Evolutionary conservation across 352 stramenopile genomes (phyloP).

Genomic region (Globisporangium ultimum): DNA sequence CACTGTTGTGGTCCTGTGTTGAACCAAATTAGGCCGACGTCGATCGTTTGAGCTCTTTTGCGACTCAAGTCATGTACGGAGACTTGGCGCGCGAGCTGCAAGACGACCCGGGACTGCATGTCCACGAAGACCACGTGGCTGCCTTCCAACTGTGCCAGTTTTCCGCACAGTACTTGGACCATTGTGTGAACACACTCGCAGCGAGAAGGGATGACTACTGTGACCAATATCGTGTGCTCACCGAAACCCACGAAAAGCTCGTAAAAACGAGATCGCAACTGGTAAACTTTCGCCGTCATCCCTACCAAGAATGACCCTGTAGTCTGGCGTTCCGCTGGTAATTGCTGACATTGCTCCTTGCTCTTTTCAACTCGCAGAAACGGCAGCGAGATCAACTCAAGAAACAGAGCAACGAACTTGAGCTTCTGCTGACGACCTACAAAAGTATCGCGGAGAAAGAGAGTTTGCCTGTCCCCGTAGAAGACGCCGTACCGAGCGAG

Average conservation of each 20-base stretch:
- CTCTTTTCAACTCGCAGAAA: constrained; percentile 17
- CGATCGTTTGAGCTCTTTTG: constrained; percentile 48
- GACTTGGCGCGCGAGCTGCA: constrained; percentile 51
- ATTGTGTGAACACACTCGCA: constrained; percentile 46
- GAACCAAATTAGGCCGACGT: constrained; percentile 33
- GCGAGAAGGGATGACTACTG: constrained; percentile 38
- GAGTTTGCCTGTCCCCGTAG: background rate
- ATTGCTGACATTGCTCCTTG: background rate
- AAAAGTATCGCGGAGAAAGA: constrained; percentile 40
- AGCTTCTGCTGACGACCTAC: constrained; percentile 52
- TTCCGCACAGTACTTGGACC: constrained; percentile 66
- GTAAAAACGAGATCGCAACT: constrained; percentile 23
- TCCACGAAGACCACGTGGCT: constrained; percentile 41
- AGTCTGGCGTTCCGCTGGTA: background rate
- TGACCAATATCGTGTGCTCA: constrained; percentile 22
- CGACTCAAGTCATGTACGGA: constrained; percentile 46
- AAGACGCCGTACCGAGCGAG: background rate
- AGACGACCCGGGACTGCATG: constrained; percentile 42
- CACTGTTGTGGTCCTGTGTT: background rate
- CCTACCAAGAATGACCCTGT: background rate
- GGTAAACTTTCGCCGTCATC: constrained; percentile 4
- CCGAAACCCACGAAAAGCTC: constrained; percentile 16
- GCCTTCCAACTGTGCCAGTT: constrained; percentile 59
- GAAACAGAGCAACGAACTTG: constrained; percentile 51
- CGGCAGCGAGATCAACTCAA: constrained; percentile 35